A percentile compares a stretch with the other conserved stretches of the same genome.
Conservation (phyloP, 805 yeast genomes). For the Myxozyma monticola region DNA sequence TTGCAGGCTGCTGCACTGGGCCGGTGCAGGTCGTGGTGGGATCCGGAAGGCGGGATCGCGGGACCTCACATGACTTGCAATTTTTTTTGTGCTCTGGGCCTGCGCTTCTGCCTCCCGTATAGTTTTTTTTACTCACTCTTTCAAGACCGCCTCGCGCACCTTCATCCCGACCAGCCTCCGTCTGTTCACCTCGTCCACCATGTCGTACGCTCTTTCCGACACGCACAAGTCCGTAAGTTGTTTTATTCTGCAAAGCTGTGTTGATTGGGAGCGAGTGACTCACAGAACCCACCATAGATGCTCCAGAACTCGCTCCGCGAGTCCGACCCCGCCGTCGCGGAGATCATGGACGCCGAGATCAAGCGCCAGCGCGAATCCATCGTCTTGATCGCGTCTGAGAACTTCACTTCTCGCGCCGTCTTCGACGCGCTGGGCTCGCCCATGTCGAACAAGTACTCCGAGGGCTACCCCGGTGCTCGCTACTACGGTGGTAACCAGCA, state of each 20-base stretch:
- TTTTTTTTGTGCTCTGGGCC: constrained; percentile 2
- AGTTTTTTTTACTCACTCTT: not conserved
- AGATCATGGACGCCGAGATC: constrained; percentile 63
- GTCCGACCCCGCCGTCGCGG: constrained; percentile 45
- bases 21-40: too few relatives aligned
- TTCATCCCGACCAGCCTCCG: not conserved
- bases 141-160: constrained; percentile 4
- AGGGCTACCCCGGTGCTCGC: constrained; percentile 98
- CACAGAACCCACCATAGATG: too few relatives aligned
- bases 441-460: constrained; percentile 98
- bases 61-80: not conserved
- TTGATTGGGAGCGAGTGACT: too few relatives aligned
- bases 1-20: not conserved
- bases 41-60: not conserved
- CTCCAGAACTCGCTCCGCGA: constrained; percentile 36
- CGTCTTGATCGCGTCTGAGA: constrained; percentile 93
- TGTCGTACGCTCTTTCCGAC: constrained; percentile 31
- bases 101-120: not conserved
- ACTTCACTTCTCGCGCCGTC: constrained; percentile 93
- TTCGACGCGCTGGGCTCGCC: constrained; percentile 96
- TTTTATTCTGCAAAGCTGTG: too few relatives aligned
- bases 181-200: constrained; percentile 5
- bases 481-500: constrained; percentile 98
- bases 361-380: constrained; percentile 91
- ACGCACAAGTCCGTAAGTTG: constrained; percentile 26